phyloP scores from a whole-genome alignment of 768 basidiomycete species.

The Suillus variegatus region DNA sequence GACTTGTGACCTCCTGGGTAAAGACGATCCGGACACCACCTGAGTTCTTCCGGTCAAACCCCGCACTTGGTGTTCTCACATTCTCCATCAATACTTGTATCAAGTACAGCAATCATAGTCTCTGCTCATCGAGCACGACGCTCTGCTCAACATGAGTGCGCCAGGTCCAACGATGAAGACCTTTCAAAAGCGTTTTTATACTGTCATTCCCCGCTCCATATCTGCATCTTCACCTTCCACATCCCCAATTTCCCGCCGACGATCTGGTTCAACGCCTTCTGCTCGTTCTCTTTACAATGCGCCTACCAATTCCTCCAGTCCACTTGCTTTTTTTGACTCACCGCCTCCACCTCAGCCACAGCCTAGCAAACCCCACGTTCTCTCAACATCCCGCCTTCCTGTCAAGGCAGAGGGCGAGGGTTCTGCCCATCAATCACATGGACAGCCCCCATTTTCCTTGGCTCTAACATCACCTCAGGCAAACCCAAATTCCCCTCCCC shows the following conservation, averaged over 20 bases:
- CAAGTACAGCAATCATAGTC: neutral
- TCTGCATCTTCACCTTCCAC: slow-evolving; percentile 30
- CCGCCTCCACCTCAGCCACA: slow-evolving; percentile 37
- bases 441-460: slow-evolving; percentile 39
- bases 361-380: slow-evolving; percentile 38
- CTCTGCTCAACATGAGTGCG: slow-evolving; percentile 29
- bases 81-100: neutral
- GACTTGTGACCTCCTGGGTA: too few species aligned
- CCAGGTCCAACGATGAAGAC: slow-evolving; percentile 47
- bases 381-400: slow-evolving; percentile 45
- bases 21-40: neutral
- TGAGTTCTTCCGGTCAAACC: neutral
- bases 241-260: slow-evolving; percentile 37
- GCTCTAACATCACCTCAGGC: slow-evolving; percentile 47
- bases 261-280: slow-evolving; percentile 44
- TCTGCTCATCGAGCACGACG: neutral
- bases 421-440: slow-evolving; percentile 37
- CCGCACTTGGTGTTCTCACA: neutral
- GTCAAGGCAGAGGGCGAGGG: slow-evolving; percentile 49
- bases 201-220: slow-evolving; percentile 40
- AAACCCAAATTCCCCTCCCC: slow-evolving; percentile 28
- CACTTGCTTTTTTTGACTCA: slow-evolving; percentile 43
- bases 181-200: slow-evolving; percentile 53
- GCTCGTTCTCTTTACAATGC: slow-evolving; percentile 46
- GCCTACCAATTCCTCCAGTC: slow-evolving; percentile 24